Evolutionary conservation across 305 asterid genomes (phyloP).

Genomic region (Fraxinus sp.): DNA sequence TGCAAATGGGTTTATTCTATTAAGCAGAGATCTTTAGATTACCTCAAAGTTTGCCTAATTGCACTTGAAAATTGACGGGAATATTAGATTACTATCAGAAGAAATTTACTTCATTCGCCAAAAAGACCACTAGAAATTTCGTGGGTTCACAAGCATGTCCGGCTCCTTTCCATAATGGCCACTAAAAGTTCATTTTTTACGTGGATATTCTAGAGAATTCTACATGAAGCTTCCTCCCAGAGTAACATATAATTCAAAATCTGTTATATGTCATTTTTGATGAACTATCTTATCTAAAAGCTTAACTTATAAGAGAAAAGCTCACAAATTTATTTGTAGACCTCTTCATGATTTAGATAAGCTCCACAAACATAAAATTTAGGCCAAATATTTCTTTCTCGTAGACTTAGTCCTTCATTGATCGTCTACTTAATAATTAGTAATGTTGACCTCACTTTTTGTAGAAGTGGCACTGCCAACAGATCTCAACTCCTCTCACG

Average conservation of each 20-base stretch:
- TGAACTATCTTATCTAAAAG: too few species aligned
- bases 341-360: background rate
- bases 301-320: background rate
- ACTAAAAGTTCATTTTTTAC: background rate
- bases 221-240: background rate
- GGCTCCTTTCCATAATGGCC: background rate
- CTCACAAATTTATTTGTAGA: background rate
- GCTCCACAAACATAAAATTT: background rate
- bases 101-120: background rate
- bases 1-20: background rate
- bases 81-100: background rate
- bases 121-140: too few species aligned
- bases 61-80: background rate
- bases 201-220: background rate
- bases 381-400: background rate
- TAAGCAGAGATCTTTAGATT: background rate
- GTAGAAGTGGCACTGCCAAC: too few species aligned
- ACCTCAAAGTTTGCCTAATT: background rate
- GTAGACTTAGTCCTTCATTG: background rate
- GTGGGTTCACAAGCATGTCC: background rate
- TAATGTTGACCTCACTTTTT: too few species aligned
- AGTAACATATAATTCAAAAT: background rate
- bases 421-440: background rate
- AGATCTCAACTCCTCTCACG: too few species aligned
- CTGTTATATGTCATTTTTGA: background rate